These are phyloP conservation scores for Spongiforma sp. DNA, from an alignment of 1,284 basidiomycete genomes.

Conservation along the genomic window DNA sequence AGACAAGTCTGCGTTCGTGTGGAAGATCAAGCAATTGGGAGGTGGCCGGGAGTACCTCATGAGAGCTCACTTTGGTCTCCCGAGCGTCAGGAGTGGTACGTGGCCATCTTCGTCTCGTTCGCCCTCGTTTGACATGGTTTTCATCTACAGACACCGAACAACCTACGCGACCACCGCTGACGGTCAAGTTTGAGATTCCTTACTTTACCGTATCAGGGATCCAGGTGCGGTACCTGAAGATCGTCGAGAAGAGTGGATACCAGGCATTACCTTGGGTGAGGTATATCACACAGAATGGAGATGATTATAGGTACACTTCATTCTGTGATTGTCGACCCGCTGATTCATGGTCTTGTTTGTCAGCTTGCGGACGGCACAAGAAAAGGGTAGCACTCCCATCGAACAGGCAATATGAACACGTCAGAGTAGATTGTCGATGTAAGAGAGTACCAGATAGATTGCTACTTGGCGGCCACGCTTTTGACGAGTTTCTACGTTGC, in stretches of 20 bases:
- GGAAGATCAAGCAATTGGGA: slow-evolving; percentile 97
- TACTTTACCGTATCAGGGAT: slow-evolving; percentile 99
- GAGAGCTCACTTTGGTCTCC: slow-evolving; percentile 95
- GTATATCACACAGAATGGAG: slow-evolving; percentile 92
- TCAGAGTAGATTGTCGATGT: neutral
- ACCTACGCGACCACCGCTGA: slow-evolving; percentile 93
- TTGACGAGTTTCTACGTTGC: no score
- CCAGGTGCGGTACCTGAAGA: slow-evolving; percentile 96
- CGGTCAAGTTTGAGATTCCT: slow-evolving; percentile 97
- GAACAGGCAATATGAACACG: slow-evolving; percentile 43
- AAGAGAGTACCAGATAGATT: no score
- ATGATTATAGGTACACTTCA: slow-evolving; percentile 84
- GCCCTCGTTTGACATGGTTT: slow-evolving; percentile 3
- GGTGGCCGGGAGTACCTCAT: slow-evolving; percentile 94
- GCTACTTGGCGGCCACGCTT: no score
- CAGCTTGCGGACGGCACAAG: slow-evolving; percentile 76
- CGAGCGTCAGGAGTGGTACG: slow-evolving; percentile 86
- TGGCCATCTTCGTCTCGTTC: slow-evolving; percentile 3
- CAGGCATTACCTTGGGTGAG: slow-evolving; percentile 94
- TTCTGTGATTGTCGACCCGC: neutral
- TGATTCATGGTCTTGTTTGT: neutral
- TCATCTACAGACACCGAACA: slow-evolving; percentile 86
- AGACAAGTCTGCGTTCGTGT: slow-evolving; percentile 95
- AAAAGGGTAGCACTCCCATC: slow-evolving; percentile 76
- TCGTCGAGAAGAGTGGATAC: slow-evolving; percentile 96